These are phyloP conservation scores for Aspergillus ostianus DNA, from an alignment of 495 filamentous ascomycete species.

Conservation along the genomic window DNA sequence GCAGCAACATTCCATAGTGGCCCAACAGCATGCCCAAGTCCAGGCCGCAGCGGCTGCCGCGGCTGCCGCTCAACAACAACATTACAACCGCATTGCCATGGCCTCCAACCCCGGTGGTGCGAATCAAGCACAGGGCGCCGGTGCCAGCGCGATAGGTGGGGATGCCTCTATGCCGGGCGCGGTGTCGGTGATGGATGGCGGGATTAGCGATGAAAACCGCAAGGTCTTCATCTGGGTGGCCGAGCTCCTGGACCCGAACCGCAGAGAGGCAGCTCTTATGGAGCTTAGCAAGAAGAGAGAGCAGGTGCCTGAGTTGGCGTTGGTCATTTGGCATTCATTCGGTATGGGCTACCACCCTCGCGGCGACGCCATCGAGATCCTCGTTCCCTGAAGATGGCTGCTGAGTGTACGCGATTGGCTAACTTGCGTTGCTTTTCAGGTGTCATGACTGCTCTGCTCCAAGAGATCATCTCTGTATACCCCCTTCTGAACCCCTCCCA, in stretches of 20 bases:
- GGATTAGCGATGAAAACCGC: conserved; percentile 84
- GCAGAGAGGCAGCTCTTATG: conserved; percentile 85
- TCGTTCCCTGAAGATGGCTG: conserved; percentile 18
- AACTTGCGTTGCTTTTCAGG: conserved; percentile 50
- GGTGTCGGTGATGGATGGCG: conserved; percentile 52
- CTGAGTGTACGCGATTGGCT: conserved; percentile 17
- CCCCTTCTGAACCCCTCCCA: conserved; percentile 94
- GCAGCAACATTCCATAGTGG: conserved; percentile 48
- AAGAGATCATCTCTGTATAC: conserved; percentile 99
- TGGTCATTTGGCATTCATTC: conserved; percentile 98
- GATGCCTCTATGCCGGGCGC: conserved; percentile 51
- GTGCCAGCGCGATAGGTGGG: conserved; percentile 45
- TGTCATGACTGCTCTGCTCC: conserved; percentile 95
- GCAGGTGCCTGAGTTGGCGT: conserved; percentile 92
- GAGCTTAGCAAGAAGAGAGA: conserved; percentile 99
- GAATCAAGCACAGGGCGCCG: conserved; percentile 39
- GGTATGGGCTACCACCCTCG: conserved; percentile 54
- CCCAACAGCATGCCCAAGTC: conserved; percentile 57
- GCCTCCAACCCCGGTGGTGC: conserved; percentile 49
- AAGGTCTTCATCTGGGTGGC: conserved; percentile 90
- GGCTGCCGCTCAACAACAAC: conserved; percentile 69
- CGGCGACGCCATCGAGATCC: neutral
- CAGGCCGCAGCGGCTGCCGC: conserved; percentile 64
- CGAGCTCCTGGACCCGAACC: conserved; percentile 83
- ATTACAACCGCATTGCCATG: conserved; percentile 73